Evolutionary conservation across 2,329 filamentous ascomycete genomes (phyloP), one percentile per base, ranked within the genome.

Genomic region (Tolypocladium ovalisporum): DNA sequence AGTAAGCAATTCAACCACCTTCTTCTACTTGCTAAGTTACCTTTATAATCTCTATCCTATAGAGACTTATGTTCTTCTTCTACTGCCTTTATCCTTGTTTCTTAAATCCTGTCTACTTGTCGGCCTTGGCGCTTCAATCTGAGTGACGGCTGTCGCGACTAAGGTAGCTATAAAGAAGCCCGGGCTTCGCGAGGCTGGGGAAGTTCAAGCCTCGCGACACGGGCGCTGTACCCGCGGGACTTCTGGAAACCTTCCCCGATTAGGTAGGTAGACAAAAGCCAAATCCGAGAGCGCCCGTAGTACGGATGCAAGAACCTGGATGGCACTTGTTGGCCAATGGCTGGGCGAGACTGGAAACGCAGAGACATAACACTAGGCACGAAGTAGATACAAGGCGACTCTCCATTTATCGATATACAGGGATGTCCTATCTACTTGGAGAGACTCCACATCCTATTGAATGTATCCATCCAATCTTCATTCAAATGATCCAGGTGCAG

Each of bases 381-480:
- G 19, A 8, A 40, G 6, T 24, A 66, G 59, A 68, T 63, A 64
- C 59, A 61, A 66, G 66, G 66, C 62, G 64, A 63, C 62, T 67
- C 57, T 68, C 66, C 67, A 71, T 67, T 70, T 62, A 62, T 67
- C 63, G 69, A 75, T 75, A 67, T 75, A 75, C 71, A 75, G 67
- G 53, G 73, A 67, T 69, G 68, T 73, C 65, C 67, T 70, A 73
- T 75, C 71, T 76, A 74, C 67, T 66, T 62, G 67, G n/a, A 61
- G 67, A 67, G 69, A 71, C 69, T 71, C 68, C 68, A 63, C 69
- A 67, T 55, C 59, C 40, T 56, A 66, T 69, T 65, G 66, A 69
- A 66, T 67, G 67, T 64, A 66, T 66, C 62, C 66, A 63, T 65
- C 64, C 65, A 66, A 68, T 64, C 66, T 66, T 63, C 65, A 63